Evolutionary conservation across 1,284 basidiomycete species (phyloP).

Genomic region (Cerioporus squamosus): DNA sequence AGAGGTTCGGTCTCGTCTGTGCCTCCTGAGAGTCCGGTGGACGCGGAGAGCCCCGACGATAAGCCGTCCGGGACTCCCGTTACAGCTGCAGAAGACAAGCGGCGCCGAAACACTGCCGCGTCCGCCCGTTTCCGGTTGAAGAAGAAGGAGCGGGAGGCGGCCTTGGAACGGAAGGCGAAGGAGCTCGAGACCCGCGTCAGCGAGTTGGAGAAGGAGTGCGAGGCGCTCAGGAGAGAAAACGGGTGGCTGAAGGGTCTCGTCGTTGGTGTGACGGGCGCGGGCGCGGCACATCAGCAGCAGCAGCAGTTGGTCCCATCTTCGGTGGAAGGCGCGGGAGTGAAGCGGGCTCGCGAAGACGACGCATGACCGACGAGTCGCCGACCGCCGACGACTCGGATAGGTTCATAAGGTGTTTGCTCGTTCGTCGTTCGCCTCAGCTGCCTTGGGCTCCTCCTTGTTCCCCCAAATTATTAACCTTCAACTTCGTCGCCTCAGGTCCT

Average conservation of each 20-base stretch:
- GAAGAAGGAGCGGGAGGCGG: slow-evolving; percentile 98
- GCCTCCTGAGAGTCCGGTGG: slow-evolving; percentile 28
- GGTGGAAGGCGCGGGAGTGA: slow-evolving; percentile 9
- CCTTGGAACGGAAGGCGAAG: slow-evolving; percentile 87
- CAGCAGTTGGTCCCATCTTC: slow-evolving; percentile 2
- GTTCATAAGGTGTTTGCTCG: background rate
- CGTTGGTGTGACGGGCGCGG: slow-evolving; percentile 82
- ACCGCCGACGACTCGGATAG: background rate
- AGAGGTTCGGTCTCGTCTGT: slow-evolving; percentile 48
- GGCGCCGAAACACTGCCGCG: slow-evolving; percentile 93
- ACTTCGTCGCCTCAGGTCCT: background rate
- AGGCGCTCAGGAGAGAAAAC: slow-evolving; percentile 90
- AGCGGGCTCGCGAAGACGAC: slow-evolving; percentile 23
- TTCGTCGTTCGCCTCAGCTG: background rate
- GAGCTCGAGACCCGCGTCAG: slow-evolving; percentile 86
- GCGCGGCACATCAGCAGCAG: slow-evolving; percentile 39
- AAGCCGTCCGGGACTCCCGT: slow-evolving; percentile 39
- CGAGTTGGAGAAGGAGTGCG: slow-evolving; percentile 90
- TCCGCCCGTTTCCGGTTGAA: slow-evolving; percentile 97
- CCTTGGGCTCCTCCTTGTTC: background rate
- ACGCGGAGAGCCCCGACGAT: slow-evolving; percentile 34
- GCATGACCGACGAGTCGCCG: slow-evolving; percentile 1
- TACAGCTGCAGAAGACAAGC: slow-evolving; percentile 83
- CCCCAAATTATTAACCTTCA: slow-evolving; percentile 9
- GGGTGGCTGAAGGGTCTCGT: slow-evolving; percentile 94